Conservation (phyloP, 257 asterid genomes). For the Solanum microdontum region DNA sequence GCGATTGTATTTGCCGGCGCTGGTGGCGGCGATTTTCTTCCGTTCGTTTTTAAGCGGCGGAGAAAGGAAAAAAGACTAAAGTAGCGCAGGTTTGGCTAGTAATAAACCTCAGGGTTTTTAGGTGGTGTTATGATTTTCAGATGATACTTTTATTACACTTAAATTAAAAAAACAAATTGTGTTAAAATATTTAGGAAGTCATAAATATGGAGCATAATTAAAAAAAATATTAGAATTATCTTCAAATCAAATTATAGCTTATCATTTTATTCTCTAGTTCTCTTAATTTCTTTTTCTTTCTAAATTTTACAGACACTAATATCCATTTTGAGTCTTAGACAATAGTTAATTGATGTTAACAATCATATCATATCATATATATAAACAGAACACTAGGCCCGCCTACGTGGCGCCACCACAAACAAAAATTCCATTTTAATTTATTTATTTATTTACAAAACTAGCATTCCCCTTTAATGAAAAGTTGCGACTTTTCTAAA, state of each 20-base stretch:
- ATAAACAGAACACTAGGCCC: no score
- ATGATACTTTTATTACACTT: background rate
- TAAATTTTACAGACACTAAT: background rate
- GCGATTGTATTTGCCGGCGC: background rate
- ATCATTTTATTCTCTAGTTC: background rate
- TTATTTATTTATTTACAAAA: no score
- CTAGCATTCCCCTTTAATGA: no score
- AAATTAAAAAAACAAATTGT: background rate
- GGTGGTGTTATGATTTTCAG: background rate
- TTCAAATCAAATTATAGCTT: background rate
- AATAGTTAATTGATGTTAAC: background rate
- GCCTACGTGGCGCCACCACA: no score
- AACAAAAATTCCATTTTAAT: no score
- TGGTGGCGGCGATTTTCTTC: background rate
- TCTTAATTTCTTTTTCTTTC: background rate
- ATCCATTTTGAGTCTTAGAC: background rate
- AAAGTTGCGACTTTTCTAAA: no score
- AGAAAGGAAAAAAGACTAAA: background rate
- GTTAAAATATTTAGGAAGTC: background rate
- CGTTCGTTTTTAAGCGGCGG: background rate
- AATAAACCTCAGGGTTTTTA: background rate
- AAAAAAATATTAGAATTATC: background rate
- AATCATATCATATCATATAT: background rate
- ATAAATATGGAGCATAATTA: background rate
- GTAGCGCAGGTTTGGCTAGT: background rate